Base-by-base conservation (phyloP, 192 early-diverging fungal genomes). In the Gonapodya prolifera region DNA sequence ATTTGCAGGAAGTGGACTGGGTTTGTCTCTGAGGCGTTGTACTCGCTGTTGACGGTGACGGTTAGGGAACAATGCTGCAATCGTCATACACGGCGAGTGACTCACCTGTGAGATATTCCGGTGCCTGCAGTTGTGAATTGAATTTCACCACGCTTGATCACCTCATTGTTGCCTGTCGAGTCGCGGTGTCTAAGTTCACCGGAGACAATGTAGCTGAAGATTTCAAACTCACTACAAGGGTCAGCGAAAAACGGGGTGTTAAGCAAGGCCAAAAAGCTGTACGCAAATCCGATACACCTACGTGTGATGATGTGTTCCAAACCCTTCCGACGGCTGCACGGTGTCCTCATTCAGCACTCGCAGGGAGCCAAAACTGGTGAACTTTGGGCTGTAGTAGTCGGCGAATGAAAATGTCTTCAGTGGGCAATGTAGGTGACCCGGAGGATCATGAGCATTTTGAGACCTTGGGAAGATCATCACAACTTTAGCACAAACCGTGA, bases 341-440 rank as follows among this genome's bases (percentile, higher is more conserved):
- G 31, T 77, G 79, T 85, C 84, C 74, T 85, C 84, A 79, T 85
- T 85, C 23, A 85, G 77, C 16, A 85, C 84, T 8, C 82, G 79
- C 16, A 86, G 74, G 16, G 34, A 1, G 0, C 84, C 84, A 69
- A 85, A 85, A 8, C 61, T 33, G 36, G 69, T 23, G 75, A 34
- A 83, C 28, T 78, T n/a, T 13, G 33, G 17, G 76, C 85, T 79
- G 78, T 77, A 85, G 81, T 85, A 85, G 75, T 70, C 33, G 1
- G 84, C 84, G 34, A 85, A 85, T 30, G 79, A 83, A 76, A 85
- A 85, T 69, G 84, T 85, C 45, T 61, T 16, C 45, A 61, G 8
- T 61, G n/a, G n/a, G n/a, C n/a, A n/a, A n/a, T n/a, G n/a, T n/a
- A n/a, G n/a, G n/a, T n/a, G n/a, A 61, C 45, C 8, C 45, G 45